phyloP scores from a whole-genome alignment of 2,329 filamentous ascomycete genomes.

The Colletotrichum orbiculare region DNA sequence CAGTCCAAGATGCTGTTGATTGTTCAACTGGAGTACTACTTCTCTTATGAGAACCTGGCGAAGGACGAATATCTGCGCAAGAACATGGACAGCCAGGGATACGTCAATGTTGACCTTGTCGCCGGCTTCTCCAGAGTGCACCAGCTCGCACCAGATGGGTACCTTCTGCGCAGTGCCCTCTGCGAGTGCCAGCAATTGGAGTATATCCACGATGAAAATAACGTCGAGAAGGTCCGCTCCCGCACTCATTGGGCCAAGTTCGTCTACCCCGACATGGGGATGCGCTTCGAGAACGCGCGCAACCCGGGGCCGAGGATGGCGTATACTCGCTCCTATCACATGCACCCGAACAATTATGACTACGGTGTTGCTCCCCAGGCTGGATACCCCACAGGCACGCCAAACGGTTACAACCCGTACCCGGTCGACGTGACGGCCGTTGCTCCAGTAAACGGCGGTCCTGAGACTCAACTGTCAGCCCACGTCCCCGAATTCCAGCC shows the following conservation, averaged over 20 bases:
- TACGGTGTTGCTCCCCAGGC: constrained; percentile 46
- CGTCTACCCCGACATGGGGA: constrained; percentile 75
- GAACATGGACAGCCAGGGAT: constrained; percentile 96
- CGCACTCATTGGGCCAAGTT: constrained; percentile 83
- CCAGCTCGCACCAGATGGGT: constrained; percentile 60
- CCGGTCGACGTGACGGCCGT: constrained; percentile 42
- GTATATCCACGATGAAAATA: constrained; percentile 79
- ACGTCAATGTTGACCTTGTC: constrained; percentile 83
- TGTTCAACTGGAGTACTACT: constrained; percentile 86
- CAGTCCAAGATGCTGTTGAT: constrained; percentile 46
- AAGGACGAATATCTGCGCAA: constrained; percentile 90
- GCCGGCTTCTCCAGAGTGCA: constrained; percentile 88
- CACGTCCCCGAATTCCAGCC: constrained; percentile 72
- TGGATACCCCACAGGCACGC: constrained; percentile 43
- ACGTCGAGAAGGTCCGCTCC: constrained; percentile 80
- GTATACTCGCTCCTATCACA: constrained; percentile 42
- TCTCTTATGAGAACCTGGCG: constrained; percentile 94
- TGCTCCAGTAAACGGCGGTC: constrained; percentile 27
- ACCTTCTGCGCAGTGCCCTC: constrained; percentile 59
- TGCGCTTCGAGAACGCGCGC: constrained; percentile 79
- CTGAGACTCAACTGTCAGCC: constrained; percentile 68
- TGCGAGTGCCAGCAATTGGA: constrained; percentile 79
- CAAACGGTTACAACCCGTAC: constrained; percentile 27
- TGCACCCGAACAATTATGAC: constrained; percentile 43
- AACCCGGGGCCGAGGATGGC: constrained; percentile 71